Conservation (phyloP, 2,329 filamentous ascomycete genomes). For the Fusarium virguliforme region DNA sequence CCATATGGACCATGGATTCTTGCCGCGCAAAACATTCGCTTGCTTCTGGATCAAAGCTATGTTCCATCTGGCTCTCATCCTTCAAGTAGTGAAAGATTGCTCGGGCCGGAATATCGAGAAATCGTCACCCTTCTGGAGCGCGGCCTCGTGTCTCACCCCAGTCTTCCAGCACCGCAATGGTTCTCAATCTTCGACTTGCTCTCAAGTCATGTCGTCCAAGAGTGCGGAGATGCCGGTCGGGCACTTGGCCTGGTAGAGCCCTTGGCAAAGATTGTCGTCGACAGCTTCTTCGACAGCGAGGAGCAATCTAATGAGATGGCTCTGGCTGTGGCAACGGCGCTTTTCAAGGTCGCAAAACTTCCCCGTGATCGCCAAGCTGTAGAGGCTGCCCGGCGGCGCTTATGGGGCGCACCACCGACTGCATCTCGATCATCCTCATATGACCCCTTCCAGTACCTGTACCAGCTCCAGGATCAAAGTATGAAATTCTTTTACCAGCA, state of each 20-base stretch:
- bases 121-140: constrained; percentile 77
- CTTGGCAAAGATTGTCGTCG: constrained; percentile 71
- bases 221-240: constrained; percentile 78
- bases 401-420: constrained; percentile 69
- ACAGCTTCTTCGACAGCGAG: constrained; percentile 48
- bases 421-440: constrained; percentile 61
- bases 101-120: constrained; percentile 80
- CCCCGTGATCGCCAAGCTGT: constrained; percentile 75
- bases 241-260: constrained; percentile 80
- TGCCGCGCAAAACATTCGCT: constrained; percentile 64
- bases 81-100: constrained; percentile 59
- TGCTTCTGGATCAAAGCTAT: constrained; percentile 58
- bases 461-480: constrained; percentile 70
- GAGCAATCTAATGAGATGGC: constrained; percentile 47
- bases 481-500: constrained; percentile 70
- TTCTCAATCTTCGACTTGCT: constrained; percentile 71
- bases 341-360: constrained; percentile 66
- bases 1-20: constrained; percentile 69
- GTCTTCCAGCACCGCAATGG: constrained; percentile 66
- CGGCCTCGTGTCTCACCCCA: constrained; percentile 68
- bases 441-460: constrained; percentile 78
- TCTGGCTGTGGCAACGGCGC: constrained; percentile 58
- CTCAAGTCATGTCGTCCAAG: constrained; percentile 69
- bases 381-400: constrained; percentile 74
- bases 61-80: constrained; percentile 44